These are phyloP conservation scores for Neonectria hederae DNA, from an alignment of 2,329 filamentous ascomycete species.

Conservation along the genomic window DNA sequence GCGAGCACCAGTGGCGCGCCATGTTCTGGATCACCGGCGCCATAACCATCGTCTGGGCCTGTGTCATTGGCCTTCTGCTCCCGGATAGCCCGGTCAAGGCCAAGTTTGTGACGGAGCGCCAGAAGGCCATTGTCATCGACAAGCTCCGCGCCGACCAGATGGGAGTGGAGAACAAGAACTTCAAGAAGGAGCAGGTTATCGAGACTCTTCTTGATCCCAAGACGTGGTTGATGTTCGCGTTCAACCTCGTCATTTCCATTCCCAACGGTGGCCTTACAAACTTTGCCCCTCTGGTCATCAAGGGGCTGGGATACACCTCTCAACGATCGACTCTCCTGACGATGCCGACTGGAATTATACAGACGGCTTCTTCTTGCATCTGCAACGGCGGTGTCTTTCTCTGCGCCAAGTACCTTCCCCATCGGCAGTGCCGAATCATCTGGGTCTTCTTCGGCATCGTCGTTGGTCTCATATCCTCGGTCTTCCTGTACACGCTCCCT, in stretches of 20 bases:
- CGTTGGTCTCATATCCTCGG: constrained; percentile 39
- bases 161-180: constrained; percentile 59
- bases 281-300: constrained; percentile 19
- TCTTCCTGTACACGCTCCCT: constrained; percentile 44
- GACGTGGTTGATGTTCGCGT: constrained; percentile 66
- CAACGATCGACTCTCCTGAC: constrained; percentile 47
- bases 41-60: constrained; percentile 56
- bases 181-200: constrained; percentile 55
- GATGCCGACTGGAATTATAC: constrained; percentile 44
- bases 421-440: constrained; percentile 27
- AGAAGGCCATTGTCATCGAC: constrained; percentile 59
- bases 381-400: constrained; percentile 51
- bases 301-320: constrained; percentile 53
- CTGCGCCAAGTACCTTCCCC: constrained; percentile 27
- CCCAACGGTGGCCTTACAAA: constrained; percentile 22
- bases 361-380: constrained; percentile 47
- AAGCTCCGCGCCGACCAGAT: constrained; percentile 60
- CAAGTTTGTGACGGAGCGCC: constrained; percentile 55
- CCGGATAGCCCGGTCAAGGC: constrained; percentile 62
- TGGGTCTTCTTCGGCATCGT: constrained; percentile 33
- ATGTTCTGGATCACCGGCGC: constrained; percentile 40
- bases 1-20: constrained; percentile 27
- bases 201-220: constrained; percentile 63
- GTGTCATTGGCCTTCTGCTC: constrained; percentile 62
- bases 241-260: constrained; percentile 48